phyloP scores from a whole-genome alignment of 1,284 basidiomycete genomes.

The Irpex sp. region DNA sequence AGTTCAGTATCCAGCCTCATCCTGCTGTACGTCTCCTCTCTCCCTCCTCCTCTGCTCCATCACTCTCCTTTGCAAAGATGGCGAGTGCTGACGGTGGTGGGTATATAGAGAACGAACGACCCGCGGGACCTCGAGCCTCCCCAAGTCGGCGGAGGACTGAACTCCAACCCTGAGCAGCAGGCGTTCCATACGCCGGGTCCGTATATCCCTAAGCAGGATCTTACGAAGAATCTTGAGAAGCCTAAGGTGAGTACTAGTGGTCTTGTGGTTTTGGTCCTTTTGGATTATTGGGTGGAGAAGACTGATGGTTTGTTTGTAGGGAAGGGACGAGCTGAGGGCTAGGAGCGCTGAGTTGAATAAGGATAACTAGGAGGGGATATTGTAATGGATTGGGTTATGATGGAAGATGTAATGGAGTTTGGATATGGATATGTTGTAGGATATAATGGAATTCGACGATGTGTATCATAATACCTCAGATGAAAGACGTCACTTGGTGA shows the following conservation, averaged over 20 bases:
- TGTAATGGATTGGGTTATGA: neutral
- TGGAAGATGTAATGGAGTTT: neutral
- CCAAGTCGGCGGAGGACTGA: conserved; percentile 36
- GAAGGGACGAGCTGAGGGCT: conserved; percentile 28
- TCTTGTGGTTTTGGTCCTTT: too few species aligned
- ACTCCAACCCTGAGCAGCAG: conserved; percentile 26
- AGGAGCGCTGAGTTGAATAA: conserved; percentile 28
- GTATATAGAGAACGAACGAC: conserved; percentile 45
- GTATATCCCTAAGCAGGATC: conserved; percentile 28
- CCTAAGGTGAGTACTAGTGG: conserved; percentile 26
- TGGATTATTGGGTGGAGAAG: too few species aligned
- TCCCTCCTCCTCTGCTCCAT: neutral
- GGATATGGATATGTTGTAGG: neutral
- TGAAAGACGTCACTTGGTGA: too few species aligned
- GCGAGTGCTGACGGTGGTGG: neutral
- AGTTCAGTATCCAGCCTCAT: conserved; percentile 46
- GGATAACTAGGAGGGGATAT: neutral
- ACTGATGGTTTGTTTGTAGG: conserved; percentile 21
- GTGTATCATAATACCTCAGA: too few species aligned
- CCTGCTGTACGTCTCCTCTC: conserved; percentile 38
- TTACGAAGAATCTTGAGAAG: conserved; percentile 17
- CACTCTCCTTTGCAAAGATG: neutral
- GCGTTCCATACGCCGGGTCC: conserved; percentile 38
- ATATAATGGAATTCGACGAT: neutral
- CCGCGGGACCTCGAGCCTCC: conserved; percentile 42